Evolutionary conservation across 1,139 yeast genomes (phyloP), one percentile per base, ranked within the genome.

Genomic region (Debaryomyces robertsiae): DNA sequence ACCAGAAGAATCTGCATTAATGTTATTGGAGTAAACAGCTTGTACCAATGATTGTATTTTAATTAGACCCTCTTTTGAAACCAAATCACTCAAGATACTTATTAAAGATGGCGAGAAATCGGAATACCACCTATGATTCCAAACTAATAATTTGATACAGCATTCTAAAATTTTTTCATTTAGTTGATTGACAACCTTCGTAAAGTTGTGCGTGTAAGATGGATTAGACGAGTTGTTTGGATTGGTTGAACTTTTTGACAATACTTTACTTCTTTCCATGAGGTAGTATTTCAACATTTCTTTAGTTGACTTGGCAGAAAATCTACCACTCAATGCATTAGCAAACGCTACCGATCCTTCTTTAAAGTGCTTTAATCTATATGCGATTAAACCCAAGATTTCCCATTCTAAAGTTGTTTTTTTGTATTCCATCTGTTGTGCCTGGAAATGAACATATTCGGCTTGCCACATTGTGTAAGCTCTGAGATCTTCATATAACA

Each of bases 91-190:
- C 43, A 90, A 64, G 1, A 81, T 70, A 25, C 67, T 62, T 15
- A 83, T 60, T 42, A 89, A 69, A 36, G 73, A 70, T 19, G 94
- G 88, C 7, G 95, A 83, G 55, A 90, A 91, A 51, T 91, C 96
- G 48, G 82, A 79, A 65, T 93, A 94, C 98, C 98, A 94, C 58
- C 98, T 81, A 63, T 90, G 98, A 58, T 90, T 87, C 97, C 98
- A 93, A 15, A 95, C 95, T 27, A 85, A 69, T 43, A 93, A 69
- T 53, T 84, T 85, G 37, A 90, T 88, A 45, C 83, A 68, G 30
- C 86, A 69, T 46, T 85, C 93, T 50, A 90, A 69, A 15, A 87
- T 80, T 47, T 75, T 73, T 41, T 77, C 81, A 55, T 82, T 81
- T 42, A 82, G 61, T 45, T 71, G 77, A 45, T 73, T 67, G 36